phyloP scores from a whole-genome alignment of 805 yeast species.

The Candida suzukii region DNA sequence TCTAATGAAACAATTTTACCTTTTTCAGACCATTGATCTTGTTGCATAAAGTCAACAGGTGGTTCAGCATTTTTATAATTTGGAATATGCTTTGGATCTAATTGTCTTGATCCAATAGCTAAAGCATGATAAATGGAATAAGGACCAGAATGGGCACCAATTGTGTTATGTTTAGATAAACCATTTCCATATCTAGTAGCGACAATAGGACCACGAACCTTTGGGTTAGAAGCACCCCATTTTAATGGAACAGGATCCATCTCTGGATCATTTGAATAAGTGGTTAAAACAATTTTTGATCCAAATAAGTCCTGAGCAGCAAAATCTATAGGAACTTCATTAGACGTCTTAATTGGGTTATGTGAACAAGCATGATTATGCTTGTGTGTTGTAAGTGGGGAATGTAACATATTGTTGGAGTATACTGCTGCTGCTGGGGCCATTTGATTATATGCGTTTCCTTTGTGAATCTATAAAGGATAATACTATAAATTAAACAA shows the following conservation, averaged over 20 bases:
- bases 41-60: slow-evolving; percentile 46
- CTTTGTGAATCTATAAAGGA: too few species aligned
- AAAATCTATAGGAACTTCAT: slow-evolving; percentile 13
- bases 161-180: slow-evolving; percentile 47
- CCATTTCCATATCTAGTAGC: slow-evolving; percentile 45
- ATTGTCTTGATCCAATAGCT: slow-evolving; percentile 54
- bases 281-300: slow-evolving; percentile 36
- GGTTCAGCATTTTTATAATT: slow-evolving; percentile 62
- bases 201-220: slow-evolving; percentile 49
- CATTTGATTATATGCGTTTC: too few species aligned
- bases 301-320: slow-evolving; percentile 20
- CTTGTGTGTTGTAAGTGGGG: neutral
- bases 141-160: slow-evolving; percentile 62
- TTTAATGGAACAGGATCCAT: slow-evolving; percentile 40
- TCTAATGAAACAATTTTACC: slow-evolving; percentile 60
- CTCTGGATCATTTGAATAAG: slow-evolving; percentile 44
- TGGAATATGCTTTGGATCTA: slow-evolving; percentile 44
- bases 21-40: slow-evolving; percentile 47
- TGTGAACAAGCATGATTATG: neutral
- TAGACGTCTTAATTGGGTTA: neutral
- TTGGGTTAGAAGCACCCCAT: slow-evolving; percentile 48
- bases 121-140: slow-evolving; percentile 60
- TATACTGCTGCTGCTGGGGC: neutral
- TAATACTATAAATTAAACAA: too few species aligned
- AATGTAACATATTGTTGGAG: neutral